Conservation (phyloP, 2,329 filamentous ascomycete species). For the Celoporthe dispersa region DNA sequence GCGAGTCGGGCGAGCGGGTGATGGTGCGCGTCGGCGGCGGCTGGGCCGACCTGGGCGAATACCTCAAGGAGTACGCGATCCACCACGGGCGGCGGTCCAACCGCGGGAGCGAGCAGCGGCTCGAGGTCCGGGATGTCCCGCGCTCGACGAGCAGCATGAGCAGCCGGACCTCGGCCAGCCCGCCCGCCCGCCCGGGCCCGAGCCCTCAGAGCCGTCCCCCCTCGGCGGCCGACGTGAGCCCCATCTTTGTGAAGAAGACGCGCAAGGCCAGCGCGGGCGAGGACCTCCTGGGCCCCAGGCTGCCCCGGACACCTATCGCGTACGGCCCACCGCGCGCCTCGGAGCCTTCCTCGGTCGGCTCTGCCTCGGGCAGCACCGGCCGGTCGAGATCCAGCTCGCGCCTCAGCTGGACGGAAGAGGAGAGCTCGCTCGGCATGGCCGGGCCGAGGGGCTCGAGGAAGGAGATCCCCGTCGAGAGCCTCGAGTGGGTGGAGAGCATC, state of each 20-base stretch:
- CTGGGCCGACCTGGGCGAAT: conserved; percentile 97
- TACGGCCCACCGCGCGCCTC: conserved; percentile 38
- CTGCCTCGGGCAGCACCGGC: conserved; percentile 24
- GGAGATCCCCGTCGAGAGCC: conserved; percentile 72
- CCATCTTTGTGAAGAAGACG: conserved; percentile 60
- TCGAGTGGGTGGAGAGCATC: conserved; percentile 82
- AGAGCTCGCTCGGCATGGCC: conserved; percentile 68
- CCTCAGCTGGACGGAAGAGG: conserved; percentile 63
- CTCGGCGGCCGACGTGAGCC: conserved; percentile 47
- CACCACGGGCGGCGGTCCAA: conserved; percentile 81
- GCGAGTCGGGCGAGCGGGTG: conserved; percentile 86
- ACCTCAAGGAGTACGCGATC: conserved; percentile 87
- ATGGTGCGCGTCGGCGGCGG: conserved; percentile 98
- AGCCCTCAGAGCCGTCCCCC: conserved; percentile 44
- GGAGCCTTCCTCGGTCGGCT: conserved; percentile 48
- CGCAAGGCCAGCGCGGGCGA: conserved; percentile 49
- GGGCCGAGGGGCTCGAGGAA: conserved; percentile 69
- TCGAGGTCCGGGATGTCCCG: conserved; percentile 62
- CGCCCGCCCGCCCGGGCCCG: conserved; percentile 41
- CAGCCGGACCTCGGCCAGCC: conserved; percentile 34
- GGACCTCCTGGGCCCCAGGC: conserved; percentile 32
- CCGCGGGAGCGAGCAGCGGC: conserved; percentile 51
- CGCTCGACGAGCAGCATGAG: conserved; percentile 32
- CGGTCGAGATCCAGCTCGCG: conserved; percentile 58
- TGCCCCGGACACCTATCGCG: conserved; percentile 50